Base-by-base conservation (phyloP, 441 rosid species). In the Theobroma grandiflorum region DNA sequence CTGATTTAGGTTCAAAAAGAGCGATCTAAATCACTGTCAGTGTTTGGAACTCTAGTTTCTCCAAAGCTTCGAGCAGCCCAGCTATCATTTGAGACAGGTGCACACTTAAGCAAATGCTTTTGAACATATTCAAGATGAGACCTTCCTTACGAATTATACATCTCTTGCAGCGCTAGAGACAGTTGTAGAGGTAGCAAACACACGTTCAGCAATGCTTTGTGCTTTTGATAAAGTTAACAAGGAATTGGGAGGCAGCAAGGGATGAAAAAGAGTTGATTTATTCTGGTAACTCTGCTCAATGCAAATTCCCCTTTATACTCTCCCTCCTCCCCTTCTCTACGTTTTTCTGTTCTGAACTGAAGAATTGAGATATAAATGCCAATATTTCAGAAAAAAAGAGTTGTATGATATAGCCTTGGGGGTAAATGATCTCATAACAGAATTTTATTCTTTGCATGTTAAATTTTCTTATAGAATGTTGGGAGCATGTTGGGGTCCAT, bases 21-120 rank as follows among this genome's bases (percentile, higher is more conserved):
- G 88, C 89, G 98, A 67, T 82, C 86, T 8, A 97, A 88, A 85
- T 86, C 88, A 55, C 82, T 95, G 40, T 89, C 95, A 1, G 82
- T 94, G 72, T 95, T 95, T 85, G 99, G 99, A 78, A 88, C 93
- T 78, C 82, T 97, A 71, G 93, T 95, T 76, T 94, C 99, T 8
- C 98, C 99, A 16, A 95, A 92, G 92, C 96, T 97, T 79, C 92
- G 93, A 75, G 78, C 93, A 40, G 83, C 97, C 45, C 99, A 95
- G 85, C 79, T 89, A 77, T 91, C 99, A 65, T 97, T 97, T 81
- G 99, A 94, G 83, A 87, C 90, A 88, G 99, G 99, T 97, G 70
- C 50, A 49, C 65, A 68, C 76, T 76, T 78, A 43, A 66, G 64
- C 63, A 71, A 58, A 40, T 72, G 65, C 75, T 33, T 40, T 76